Evolutionary conservation across 441 rosid genomes (phyloP), one percentile per base, ranked within the genome.

Genomic region (Syzygium malaccense): DNA sequence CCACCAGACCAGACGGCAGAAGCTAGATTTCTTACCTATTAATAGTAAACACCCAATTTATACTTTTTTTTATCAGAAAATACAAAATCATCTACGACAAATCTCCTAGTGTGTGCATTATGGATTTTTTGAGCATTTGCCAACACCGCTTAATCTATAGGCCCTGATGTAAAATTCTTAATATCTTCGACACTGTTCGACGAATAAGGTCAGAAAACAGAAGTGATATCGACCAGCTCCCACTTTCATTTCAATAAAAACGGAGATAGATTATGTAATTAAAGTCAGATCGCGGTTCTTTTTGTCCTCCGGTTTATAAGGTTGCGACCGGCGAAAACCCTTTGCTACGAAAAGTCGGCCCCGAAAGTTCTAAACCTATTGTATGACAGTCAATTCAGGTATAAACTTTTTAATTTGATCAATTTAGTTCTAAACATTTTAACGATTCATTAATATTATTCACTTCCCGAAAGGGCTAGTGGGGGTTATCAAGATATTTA

Each of bases 311-410:
- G 4, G 18, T 14, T 26, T 6, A 28, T 4, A 60, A 60, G 32
- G 18, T 60, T 28, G 68, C 15, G 8, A 28, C 68, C 9, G 9
- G 18, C n/a, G 32, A 60, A 60, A n/a, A 60, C 68, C 33, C 68
- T 60, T 14, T 0, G 4, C 7, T n/a, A 30, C 33, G 14, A n/a
- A 60, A n/a, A n/a, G 33, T 62, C 17, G n/a, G n/a, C 6, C 18
- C 33, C 14, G 7, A 49, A 49, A 49, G 14, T 49, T 49, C 53
- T 49, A 12, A 49, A 49, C 4, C 3, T 20, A 8, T 20, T 56
- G 0, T 23, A 56, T 11, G 2, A 2, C 0, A 20, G 1, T 8
- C 2, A 4, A 56, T 56, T 55, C 1, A 20, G 12, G 8, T 12
- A 1, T 56, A 56, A 56, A 4, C 2, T 49, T 49, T 49, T 49